Evolutionary conservation across 2,329 filamentous ascomycete species (phyloP), one percentile per base, ranked within the genome.

Genomic region (Tolypocladium ophioglossoides): DNA sequence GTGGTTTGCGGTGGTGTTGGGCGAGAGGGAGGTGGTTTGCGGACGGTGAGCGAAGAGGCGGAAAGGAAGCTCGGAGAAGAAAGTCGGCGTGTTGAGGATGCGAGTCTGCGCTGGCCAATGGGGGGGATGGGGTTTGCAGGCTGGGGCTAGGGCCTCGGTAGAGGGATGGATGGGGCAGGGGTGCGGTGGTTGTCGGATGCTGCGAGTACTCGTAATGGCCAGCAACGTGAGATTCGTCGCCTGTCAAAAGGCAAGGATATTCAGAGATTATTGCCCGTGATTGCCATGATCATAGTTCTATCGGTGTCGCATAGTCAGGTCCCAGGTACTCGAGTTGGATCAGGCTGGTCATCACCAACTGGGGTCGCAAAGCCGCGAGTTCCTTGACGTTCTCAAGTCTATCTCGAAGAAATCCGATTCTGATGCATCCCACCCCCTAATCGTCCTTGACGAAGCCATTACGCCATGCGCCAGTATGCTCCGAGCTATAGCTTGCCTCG

Each of bases 101-200:
- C 11, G 27, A 3, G 18, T 35, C 14, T 20, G 44, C 39, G 30
- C 35, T 54, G 48, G 27, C 67, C 67, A 70, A 69, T 70, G 51
- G 60, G 54, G 61, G 55, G 53, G n/a, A 34, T 40, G 54, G 57
- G 58, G 61, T 63, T 67, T 59, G 58, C 54, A 59, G 58, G 52
- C 55, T 54, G n/a, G 48, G 32, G 64, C 66, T 61, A 52, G 59
- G 59, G 60, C 60, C 63, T 61, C 60, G 62, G 62, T 51, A 51
- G 49, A 51, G 49, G 12, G 32, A 50, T 50, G n/a, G 8, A 35
- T 12, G 34, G 50, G 35, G 38, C 24, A 51, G n/a, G n/a, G n/a
- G 55, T 51, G 52, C 51, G 30, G 49, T 50, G 35, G 56, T 41
- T 32, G 51, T 30, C 55, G 54, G 53, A 55, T 57, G 54, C n/a